Percentiles rank a stretch among this genome's conserved stretches.
These are phyloP conservation scores for Sporothrix pseudoabietina DNA, from an alignment of 2,329 filamentous ascomycete genomes.

Conservation along the genomic window DNA sequence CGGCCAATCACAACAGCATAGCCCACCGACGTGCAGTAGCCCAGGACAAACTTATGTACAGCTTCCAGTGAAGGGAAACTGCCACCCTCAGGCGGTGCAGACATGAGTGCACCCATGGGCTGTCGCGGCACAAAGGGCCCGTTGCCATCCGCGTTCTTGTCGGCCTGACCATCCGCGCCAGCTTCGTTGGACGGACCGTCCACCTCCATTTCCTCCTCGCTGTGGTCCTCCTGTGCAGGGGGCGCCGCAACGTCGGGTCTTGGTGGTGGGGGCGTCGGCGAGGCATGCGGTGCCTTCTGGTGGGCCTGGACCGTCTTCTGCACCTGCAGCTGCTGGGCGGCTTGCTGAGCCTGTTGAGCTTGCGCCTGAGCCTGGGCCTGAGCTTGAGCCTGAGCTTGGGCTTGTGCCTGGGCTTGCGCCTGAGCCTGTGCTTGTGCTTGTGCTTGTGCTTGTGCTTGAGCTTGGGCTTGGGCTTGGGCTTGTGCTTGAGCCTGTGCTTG, in stretches of 20 bases:
- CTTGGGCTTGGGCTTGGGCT: conserved; percentile 32
- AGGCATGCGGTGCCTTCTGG: conserved; percentile 39
- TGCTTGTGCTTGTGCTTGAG: conserved; percentile 38
- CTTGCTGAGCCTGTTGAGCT: conserved; percentile 40
- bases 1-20: conserved; percentile 69
- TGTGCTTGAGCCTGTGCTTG: conserved; percentile 36
- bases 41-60: conserved; percentile 64
- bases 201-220: conserved; percentile 56
- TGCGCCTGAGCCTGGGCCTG: conserved; percentile 37
- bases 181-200: conserved; percentile 42
- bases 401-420: conserved; percentile 34
- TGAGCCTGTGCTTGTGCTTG: conserved; percentile 42
- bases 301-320: conserved; percentile 43
- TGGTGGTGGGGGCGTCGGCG: conserved; percentile 31
- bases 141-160: conserved; percentile 36
- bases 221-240: conserved; percentile 44
- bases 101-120: conserved; percentile 63
- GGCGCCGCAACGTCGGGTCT: conserved; percentile 38
- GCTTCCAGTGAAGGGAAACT: conserved; percentile 66
- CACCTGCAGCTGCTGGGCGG: conserved; percentile 41
- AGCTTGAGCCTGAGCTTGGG: conserved; percentile 35
- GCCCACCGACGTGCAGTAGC: conserved; percentile 67
- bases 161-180: conserved; percentile 43
- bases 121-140: conserved; percentile 55
- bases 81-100: conserved; percentile 63